Evolutionary conservation across 345 rosid species (phyloP).

Genomic region (Euphorbia peplus): DNA sequence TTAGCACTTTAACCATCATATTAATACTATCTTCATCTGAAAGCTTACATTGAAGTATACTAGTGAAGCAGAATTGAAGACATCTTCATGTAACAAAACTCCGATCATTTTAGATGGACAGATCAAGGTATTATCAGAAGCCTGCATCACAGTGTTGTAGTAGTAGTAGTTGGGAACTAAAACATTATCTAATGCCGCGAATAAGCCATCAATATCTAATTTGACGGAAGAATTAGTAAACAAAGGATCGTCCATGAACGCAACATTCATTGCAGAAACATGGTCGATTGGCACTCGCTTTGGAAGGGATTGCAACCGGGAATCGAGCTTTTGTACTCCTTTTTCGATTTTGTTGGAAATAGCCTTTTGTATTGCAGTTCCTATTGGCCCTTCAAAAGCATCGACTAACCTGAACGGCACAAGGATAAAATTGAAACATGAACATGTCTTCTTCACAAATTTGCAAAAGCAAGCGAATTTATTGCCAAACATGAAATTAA

Average conservation of each 20-base stretch:
- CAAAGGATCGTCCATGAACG: conserved; percentile 50
- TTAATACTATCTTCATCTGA: background rate
- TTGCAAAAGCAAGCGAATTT: background rate
- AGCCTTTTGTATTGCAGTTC: conserved; percentile 48
- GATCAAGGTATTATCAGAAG: conserved; percentile 23
- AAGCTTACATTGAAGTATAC: conserved; percentile 70
- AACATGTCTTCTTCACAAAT: background rate
- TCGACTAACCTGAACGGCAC: conserved; percentile 45
- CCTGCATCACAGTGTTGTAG: conserved; percentile 11
- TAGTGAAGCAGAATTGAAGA: conserved; percentile 52
- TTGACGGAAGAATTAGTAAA: conserved; percentile 45
- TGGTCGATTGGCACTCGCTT: conserved; percentile 41
- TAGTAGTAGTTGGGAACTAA: conserved; percentile 16
- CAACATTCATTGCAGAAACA: conserved; percentile 56
- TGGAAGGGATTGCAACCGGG: conserved; percentile 62
- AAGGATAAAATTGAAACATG: background rate
- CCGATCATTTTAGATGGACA: conserved; percentile 43
- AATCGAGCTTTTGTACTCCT: conserved; percentile 55
- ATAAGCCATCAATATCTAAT: conserved; percentile 52
- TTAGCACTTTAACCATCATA: background rate
- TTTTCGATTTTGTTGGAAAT: conserved; percentile 48
- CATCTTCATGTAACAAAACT: conserved; percentile 52
- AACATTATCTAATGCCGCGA: conserved; percentile 31
- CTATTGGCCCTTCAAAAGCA: conserved; percentile 57
- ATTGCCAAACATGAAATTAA: background rate